Evolutionary conservation across 805 yeast genomes (phyloP).

Genomic region (Saturnispora silvae): DNA sequence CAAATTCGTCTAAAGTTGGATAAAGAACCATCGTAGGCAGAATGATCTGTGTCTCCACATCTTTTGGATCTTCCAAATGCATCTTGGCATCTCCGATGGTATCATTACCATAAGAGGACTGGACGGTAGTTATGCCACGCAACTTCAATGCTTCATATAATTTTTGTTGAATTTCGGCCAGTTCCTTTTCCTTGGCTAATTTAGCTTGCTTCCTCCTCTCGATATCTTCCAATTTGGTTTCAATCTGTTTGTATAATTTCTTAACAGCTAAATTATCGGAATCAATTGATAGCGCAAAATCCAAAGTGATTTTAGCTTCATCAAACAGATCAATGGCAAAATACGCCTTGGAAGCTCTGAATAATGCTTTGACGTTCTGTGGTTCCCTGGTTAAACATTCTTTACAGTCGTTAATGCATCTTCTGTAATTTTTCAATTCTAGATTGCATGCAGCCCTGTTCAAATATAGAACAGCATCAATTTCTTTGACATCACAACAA

Average conservation of each 20-base stretch:
- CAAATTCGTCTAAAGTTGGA: conserved; percentile 79
- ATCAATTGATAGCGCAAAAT: conserved; percentile 57
- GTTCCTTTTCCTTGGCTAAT: conserved; percentile 26
- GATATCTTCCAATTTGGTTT: conserved; percentile 18
- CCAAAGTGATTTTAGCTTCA: conserved; percentile 59
- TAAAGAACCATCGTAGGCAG: conserved; percentile 74
- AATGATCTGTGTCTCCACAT: conserved; percentile 67
- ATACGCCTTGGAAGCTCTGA: conserved; percentile 75
- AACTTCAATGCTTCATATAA: conserved; percentile 50
- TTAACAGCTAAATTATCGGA: conserved; percentile 46
- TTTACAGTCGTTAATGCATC: conserved; percentile 79
- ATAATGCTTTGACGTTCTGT: conserved; percentile 72
- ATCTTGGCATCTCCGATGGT: conserved; percentile 42
- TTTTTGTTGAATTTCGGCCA: conserved; percentile 31
- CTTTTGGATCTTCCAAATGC: conserved; percentile 51
- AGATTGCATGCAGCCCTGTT: conserved; percentile 91
- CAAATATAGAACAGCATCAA: conserved; percentile 54
- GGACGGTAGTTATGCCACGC: conserved; percentile 44
- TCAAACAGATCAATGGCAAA: conserved; percentile 53
- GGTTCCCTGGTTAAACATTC: conserved; percentile 57
- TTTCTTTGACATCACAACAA: conserved; percentile 42
- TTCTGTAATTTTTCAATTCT: conserved; percentile 74
- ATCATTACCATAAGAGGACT: conserved; percentile 45
- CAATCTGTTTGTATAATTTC: conserved; percentile 33
- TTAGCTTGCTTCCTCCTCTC: conserved; percentile 21